These are phyloP conservation scores for Artemisia argyi DNA, from an alignment of 129 eudicot species.

Conservation along the genomic window DNA sequence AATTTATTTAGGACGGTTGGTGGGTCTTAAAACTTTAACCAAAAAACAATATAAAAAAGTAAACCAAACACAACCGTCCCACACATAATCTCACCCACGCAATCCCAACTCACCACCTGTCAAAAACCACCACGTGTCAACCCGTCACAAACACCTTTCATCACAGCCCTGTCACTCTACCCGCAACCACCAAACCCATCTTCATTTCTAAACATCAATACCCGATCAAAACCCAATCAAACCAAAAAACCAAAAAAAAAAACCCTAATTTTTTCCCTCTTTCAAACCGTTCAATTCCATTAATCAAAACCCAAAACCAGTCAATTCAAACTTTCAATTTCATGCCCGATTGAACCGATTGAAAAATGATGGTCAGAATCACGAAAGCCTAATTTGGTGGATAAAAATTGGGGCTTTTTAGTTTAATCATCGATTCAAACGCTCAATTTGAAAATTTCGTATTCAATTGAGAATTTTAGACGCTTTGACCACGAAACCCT, in stretches of 20 bases:
- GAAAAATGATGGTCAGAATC: neutral
- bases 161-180: neutral
- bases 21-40: neutral
- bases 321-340: neutral
- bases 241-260: slow-evolving; percentile 2
- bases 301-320: neutral
- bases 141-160: neutral
- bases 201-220: neutral
- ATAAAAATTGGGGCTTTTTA: neutral
- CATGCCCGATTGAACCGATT: slow-evolving; percentile 15
- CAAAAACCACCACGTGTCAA: neutral
- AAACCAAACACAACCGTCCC: slow-evolving; percentile 16
- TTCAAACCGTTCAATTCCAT: neutral
- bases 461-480: no score
- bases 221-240: slow-evolving; percentile 18
- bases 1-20: neutral
- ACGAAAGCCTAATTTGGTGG: neutral
- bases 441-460: no score
- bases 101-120: neutral
- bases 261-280: neutral
- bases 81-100: slow-evolving; percentile 8
- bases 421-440: neutral
- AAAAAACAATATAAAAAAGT: neutral
- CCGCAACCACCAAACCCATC: neutral
- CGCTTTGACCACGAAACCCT: no score